Percentiles rank a stretch among this genome's conserved stretches.
Evolutionary conservation across 2,329 filamentous ascomycete species (phyloP).

Genomic region (Epichloe baconii): DNA sequence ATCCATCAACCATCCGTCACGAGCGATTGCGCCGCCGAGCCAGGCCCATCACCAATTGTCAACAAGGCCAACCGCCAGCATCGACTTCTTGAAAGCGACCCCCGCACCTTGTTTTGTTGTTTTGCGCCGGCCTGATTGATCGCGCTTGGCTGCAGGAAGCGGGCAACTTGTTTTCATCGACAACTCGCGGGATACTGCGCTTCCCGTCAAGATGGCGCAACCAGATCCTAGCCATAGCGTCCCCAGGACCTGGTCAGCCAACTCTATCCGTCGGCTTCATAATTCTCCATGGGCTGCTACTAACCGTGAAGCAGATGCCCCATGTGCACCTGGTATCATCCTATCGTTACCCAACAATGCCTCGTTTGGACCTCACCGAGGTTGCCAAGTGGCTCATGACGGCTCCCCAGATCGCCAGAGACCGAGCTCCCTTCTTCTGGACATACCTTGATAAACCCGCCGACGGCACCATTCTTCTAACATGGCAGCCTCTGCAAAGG

Average conservation of each 20-base stretch:
- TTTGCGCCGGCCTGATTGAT: background rate
- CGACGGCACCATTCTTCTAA: constrained; percentile 71
- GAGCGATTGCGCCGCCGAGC: constrained; percentile 6
- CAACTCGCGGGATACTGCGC: constrained; percentile 1
- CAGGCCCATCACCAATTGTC: constrained; percentile 2
- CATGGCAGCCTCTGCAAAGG: constrained; percentile 73
- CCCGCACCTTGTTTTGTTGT: background rate
- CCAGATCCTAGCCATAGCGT: constrained; percentile 29
- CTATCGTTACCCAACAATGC: constrained; percentile 64
- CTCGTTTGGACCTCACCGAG: constrained; percentile 58
- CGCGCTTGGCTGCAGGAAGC: background rate
- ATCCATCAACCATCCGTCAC: constrained; percentile 6
- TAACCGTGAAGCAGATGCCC: constrained; percentile 44
- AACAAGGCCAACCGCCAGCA: background rate
- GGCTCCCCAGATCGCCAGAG: constrained; percentile 74
- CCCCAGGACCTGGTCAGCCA: constrained; percentile 27
- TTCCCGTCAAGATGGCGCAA: constrained; percentile 23
- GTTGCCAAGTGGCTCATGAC: constrained; percentile 73
- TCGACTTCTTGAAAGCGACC: background rate
- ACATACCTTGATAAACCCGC: constrained; percentile 73
- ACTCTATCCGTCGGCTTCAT: background rate
- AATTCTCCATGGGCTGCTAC: constrained; percentile 10
- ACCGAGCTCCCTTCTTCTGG: constrained; percentile 82
- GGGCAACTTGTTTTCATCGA: background rate
- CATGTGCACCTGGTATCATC: constrained; percentile 86